Base-by-base conservation (phyloP, 2,329 filamentous ascomycete genomes). In the Apiospora pterosperma region DNA sequence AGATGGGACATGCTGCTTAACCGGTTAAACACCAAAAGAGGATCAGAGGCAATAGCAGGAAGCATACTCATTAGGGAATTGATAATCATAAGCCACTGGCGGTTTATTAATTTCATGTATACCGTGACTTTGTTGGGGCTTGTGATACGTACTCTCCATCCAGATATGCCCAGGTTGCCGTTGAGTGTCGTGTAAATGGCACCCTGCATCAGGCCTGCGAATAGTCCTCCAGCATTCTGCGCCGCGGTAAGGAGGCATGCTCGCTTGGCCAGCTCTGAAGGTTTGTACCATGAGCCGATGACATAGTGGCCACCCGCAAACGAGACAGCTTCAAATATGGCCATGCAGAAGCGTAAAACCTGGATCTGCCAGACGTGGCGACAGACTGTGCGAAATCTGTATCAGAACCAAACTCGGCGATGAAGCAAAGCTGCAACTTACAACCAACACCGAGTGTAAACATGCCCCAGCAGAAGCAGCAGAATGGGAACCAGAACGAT, bases 401-500 rank as follows among this genome's bases (percentile, higher is more conserved):
- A 88, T 91, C 31, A 91, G 19, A 3, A 41, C 7, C 19, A 10
- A 21, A 6, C 39, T n/a, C 5, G 11, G 1, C 39, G 5, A n/a
- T n/a, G 21, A 3, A 8, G 16, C 38, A 7, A 21, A 41, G 5
- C 39, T n/a, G 6, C 16, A n/a, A 10, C 39, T 41, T 31, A 36
- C 55, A 75, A 0, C 80, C 78, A 1, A 84, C 88, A 89, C 89
- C 91, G 63, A 86, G 71, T 23, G 89, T 64, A 83, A 89, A 88
- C 82, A 88, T 89, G 34, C 79, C 69, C 0, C 87, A 88, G 69
- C 88, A 89, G 78, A 85, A 90, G 67, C 85, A 79, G 23, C 87
- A 81, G 2, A 58, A 58, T 3, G 48, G 48, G 1, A 28, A 34
- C 25, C 19, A 14, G 25, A 58, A 28, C 7, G 28, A 36, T 28